Evolutionary conservation across 495 filamentous ascomycete species (phyloP), one percentile per base, ranked within the genome.

Genomic region (Hypoxylon subgilvum): DNA sequence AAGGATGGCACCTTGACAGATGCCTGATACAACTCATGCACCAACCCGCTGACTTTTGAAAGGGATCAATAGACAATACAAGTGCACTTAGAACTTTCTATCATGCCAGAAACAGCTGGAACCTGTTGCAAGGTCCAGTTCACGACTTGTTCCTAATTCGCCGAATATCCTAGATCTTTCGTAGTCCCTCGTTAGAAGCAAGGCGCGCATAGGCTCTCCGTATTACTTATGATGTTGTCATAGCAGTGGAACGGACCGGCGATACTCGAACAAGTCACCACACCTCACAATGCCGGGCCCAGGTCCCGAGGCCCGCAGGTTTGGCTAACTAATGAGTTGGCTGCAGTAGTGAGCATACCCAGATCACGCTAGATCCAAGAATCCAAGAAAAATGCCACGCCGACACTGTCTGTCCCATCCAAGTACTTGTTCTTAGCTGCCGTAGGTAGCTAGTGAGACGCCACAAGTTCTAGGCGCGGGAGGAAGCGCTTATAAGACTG

Each of bases 371-470:
- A 22, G 48, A 38, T 38, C 36, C 17, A 57, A 28, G 53, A 53
- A 28, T 53, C 48, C 36, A 53, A 57, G 41, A 45, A 57, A n/a
- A 56, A 41, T 10, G 18, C 43, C 53, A 28, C 27, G 45, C n/a
- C n/a, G n/a, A n/a, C n/a, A n/a, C n/a, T n/a, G n/a, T n/a, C n/a
- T n/a, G n/a, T n/a, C n/a, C n/a, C n/a, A n/a, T n/a, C n/a, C n/a
- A n/a, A n/a, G n/a, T n/a, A n/a, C n/a, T n/a, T n/a, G n/a, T n/a
- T n/a, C n/a, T n/a, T n/a, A n/a, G n/a, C n/a, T n/a, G n/a, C n/a
- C n/a, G n/a, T n/a, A n/a, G n/a, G n/a, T 49, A 17, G 19, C 19
- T 34, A 14, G 48, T 36, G 36, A 54, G 54, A 44, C 53, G 22
- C 36, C 27, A 42, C 19, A 47, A 42, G 34, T n/a, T n/a, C 36